Conservation (phyloP, 257 asterid genomes). For the Petunia axillaris region DNA sequence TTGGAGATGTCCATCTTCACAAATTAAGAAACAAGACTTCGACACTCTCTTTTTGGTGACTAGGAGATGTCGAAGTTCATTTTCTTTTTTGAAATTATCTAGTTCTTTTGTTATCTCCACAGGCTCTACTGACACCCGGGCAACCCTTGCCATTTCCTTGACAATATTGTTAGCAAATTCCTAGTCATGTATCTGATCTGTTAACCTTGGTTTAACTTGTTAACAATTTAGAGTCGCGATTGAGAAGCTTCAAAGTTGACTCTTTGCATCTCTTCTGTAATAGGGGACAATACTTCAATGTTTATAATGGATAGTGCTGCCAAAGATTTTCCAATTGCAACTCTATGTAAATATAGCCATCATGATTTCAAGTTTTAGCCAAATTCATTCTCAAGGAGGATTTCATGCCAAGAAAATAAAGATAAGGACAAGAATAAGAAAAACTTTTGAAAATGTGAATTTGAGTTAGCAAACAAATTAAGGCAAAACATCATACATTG, state of each 20-base stretch:
- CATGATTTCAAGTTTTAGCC: too few species aligned
- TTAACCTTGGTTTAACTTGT: conserved; percentile 53
- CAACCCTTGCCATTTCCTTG: conserved; percentile 53
- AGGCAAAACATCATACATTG: too few species aligned
- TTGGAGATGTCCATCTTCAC: conserved; percentile 57
- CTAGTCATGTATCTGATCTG: conserved; percentile 45
- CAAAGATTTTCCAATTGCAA: conserved; percentile 47
- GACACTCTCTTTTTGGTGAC: conserved; percentile 52
- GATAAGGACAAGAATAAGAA: too few species aligned
- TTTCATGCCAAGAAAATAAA: too few species aligned
- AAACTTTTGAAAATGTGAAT: too few species aligned
- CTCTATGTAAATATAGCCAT: too few species aligned
- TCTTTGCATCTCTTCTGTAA: conserved; percentile 63
- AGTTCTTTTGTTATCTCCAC: conserved; percentile 56
- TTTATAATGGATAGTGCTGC: conserved; percentile 53
- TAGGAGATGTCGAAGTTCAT: conserved; percentile 32
- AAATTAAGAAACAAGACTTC: conserved; percentile 61
- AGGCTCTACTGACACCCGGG: conserved; percentile 57
- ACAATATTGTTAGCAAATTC: conserved; percentile 58
- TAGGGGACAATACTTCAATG: conserved; percentile 52
- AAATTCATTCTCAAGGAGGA: too few species aligned
- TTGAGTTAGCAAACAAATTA: too few species aligned
- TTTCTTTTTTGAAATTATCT: conserved; percentile 54
- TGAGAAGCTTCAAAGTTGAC: conserved; percentile 52
- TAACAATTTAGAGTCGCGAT: conserved; percentile 46